Conservation (phyloP, 2,329 filamentous ascomycete species). For the Penicillium sp. region DNA sequence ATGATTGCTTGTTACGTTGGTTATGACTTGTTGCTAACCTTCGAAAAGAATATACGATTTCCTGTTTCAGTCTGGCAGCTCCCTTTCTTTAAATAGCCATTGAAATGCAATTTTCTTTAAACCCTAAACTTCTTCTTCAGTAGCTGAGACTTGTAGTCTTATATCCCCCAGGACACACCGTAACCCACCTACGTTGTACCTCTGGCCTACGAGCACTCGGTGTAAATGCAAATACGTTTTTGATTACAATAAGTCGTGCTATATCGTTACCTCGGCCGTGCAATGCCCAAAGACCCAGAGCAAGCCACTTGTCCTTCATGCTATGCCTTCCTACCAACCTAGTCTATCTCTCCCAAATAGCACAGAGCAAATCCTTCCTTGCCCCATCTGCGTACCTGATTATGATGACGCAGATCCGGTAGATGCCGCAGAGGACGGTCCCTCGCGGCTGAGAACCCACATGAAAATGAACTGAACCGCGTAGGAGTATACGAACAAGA, state of each 20-base stretch:
- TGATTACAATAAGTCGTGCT: conserved; percentile 30
- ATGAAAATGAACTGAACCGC: conserved; percentile 92
- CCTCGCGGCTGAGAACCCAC: conserved; percentile 68
- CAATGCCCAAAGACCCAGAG: conserved; percentile 6
- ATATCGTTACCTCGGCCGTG: conserved; percentile 22
- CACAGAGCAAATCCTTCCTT: background rate
- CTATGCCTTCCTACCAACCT: conserved; percentile 7
- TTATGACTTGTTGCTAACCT: conserved; percentile 24
- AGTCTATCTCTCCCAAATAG: conserved; percentile 14
- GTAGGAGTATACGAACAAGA: conserved; percentile 92
- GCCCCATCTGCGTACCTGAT: background rate
- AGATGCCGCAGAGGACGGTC: conserved; percentile 34
- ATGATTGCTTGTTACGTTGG: conserved; percentile 14
- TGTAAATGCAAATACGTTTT: conserved; percentile 15
- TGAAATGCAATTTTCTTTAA: background rate
- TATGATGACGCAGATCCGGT: conserved; percentile 17
- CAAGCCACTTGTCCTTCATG: conserved; percentile 8
- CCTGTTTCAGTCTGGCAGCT: background rate
- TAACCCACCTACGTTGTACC: no score
- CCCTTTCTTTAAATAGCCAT: background rate
- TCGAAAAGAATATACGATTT: conserved; percentile 7
- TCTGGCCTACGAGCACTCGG: background rate
- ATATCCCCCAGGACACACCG: background rate
- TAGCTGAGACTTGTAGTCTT: background rate
- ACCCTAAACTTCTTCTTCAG: background rate